Evolutionary conservation across 2,329 filamentous ascomycete species (phyloP), one percentile per base, ranked within the genome.

Genomic region (Coleophoma crateriformis): DNA sequence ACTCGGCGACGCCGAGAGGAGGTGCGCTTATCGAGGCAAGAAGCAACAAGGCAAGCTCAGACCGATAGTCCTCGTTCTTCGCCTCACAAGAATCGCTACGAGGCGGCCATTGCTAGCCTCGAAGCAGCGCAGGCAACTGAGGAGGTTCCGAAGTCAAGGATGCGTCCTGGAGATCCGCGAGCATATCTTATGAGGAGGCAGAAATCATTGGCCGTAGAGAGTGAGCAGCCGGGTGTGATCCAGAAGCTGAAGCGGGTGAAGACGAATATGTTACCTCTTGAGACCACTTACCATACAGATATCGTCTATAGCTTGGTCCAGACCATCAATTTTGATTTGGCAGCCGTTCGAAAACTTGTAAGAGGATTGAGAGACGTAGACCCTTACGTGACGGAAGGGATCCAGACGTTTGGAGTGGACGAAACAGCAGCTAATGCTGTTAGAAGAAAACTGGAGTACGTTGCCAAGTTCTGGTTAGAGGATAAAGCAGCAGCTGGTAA

Each of bases 181-280:
- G 59, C 58, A 10, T 64, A 66, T 46, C 45, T 63, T 14, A 65
- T 66, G 51, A 61, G 54, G 47, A 51, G 54, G 32, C 62, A 61
- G 45, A 59, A 54, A 32, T 61, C 58, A 3, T 46, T 56, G 27
- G 41, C 48, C 10, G 33, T 43, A 45, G 22, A 49, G 14, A 38
- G 40, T n/a, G 49, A 27, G 13, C 53, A 49, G 13, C 47, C 45
- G n/a, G 54, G 52, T n/a, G 27, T 2, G 27, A 47, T 33, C 3
- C 48, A 42, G 15, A 61, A 58, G 33, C 39, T 58, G 37, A 58
- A 53, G 27, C 52, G 62, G 14, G 50, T 54, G 13, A 63, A 63
- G 39, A 59, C 61, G 12, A 52, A 46, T 15, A 56, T 58, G 19
- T 53, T 65, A 7, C 62, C 62, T 15, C 45, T 65, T 11, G 61